These are phyloP conservation scores for Ogataea nitratoaversa DNA, from an alignment of 805 yeast genomes.

Conservation along the genomic window DNA sequence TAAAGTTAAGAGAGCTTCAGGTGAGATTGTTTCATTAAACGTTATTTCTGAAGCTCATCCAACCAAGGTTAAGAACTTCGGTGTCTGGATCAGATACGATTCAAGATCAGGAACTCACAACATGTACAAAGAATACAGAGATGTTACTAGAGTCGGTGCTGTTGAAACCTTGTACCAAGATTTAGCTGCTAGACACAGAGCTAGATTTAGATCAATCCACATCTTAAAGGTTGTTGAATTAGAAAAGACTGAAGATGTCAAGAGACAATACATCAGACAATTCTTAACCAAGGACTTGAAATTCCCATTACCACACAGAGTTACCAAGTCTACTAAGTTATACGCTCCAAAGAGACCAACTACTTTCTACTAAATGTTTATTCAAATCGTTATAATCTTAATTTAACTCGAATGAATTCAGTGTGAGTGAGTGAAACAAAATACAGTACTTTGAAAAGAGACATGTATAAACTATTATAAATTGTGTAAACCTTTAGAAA, in stretches of 20 bases:
- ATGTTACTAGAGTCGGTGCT: constrained; percentile 97
- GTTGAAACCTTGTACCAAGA: constrained; percentile 98
- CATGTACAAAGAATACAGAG: constrained; percentile 99
- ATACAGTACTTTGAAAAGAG: no score
- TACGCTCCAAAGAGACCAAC: constrained; percentile 93
- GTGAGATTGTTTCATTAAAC: constrained; percentile 96
- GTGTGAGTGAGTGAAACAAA: no score
- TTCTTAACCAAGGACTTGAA: constrained; percentile 90
- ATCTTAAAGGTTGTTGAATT: constrained; percentile 99
- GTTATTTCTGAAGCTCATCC: constrained; percentile 91
- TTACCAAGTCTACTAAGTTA: constrained; percentile 82
- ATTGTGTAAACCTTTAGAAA: no score
- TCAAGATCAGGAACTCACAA: constrained; percentile 99
- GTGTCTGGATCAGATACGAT: constrained; percentile 99
- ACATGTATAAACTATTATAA: no score
- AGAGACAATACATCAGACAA: constrained; percentile 99
- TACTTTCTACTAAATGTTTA: constrained; percentile 85
- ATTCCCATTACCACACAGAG: constrained; percentile 99
- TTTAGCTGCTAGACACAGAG: constrained; percentile 99
- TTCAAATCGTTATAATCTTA: no score
- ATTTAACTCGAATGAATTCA: no score
- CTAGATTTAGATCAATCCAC: constrained; percentile 99
- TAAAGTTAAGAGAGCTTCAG: constrained; percentile 99
- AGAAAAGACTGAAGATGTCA: constrained; percentile 95
- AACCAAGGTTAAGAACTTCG: constrained; percentile 99